phyloP scores from a whole-genome alignment of 2,329 filamentous ascomycete genomes.

The Talaromyces funiculosus region DNA sequence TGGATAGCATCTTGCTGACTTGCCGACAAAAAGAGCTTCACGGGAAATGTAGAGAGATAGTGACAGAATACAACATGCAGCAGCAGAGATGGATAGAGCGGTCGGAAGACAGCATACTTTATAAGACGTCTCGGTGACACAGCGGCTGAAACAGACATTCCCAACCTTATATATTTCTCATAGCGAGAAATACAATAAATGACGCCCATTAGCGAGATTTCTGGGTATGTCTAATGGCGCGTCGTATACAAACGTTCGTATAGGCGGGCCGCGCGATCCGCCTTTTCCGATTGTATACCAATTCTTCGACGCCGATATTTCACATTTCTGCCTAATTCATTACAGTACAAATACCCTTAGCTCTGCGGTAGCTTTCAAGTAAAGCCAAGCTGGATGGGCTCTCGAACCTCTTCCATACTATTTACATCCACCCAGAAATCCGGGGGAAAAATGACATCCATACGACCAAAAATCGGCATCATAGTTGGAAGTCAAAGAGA shows the following conservation, averaged over 20 bases:
- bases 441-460: not conserved
- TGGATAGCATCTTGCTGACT: not conserved
- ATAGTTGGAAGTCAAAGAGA: conserved; percentile 7
- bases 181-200: no score
- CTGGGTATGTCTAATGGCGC: no score
- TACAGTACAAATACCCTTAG: not conserved
- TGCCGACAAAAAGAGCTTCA: not conserved
- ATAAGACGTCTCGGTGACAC: no score
- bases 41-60: not conserved
- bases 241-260: no score
- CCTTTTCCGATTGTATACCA: not conserved
- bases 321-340: not conserved
- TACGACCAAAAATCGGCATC: not conserved
- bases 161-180: no score
- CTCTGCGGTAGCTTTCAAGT: not conserved
- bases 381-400: not conserved
- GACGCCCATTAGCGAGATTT: no score
- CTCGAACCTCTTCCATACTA: not conserved
- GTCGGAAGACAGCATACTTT: not conserved
- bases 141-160: no score
- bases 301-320: no score
- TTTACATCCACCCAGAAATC: not conserved
- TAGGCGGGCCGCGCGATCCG: conserved; percentile 4
- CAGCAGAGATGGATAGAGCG: not conserved
- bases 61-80: not conserved